phyloP scores from a whole-genome alignment of 2,329 filamentous ascomycete species.

The Sclerotiophoma versabilis region DNA sequence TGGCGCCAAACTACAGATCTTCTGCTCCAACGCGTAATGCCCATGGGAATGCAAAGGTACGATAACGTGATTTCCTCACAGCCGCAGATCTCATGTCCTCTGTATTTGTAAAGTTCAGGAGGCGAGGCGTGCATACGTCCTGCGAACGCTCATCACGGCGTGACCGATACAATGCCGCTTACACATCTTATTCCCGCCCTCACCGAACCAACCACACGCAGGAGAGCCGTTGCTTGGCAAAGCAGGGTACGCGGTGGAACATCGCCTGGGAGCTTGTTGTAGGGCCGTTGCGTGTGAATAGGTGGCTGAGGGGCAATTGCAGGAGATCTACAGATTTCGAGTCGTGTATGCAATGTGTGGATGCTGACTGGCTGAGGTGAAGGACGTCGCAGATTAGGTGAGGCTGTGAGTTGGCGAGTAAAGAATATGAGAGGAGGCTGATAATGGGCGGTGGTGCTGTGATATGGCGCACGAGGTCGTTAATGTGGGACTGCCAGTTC shows the following conservation, averaged over 20 bases:
- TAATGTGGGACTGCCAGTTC: slow-evolving; percentile 2
- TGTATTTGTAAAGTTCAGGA: background rate
- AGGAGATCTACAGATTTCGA: slow-evolving; percentile 5
- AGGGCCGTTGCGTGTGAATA: background rate
- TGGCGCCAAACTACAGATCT: background rate
- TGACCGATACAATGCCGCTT: slow-evolving; percentile 11
- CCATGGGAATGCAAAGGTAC: slow-evolving; percentile 1
- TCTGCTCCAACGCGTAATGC: slow-evolving; percentile 1
- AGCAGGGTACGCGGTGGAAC: slow-evolving; percentile 3
- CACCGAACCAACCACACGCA: slow-evolving; percentile 9
- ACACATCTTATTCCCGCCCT: slow-evolving; percentile 3
- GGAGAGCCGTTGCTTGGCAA: slow-evolving; percentile 8
- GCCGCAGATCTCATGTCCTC: slow-evolving; percentile 5
- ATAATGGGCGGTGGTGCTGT: background rate
- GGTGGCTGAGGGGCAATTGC: slow-evolving; percentile 12
- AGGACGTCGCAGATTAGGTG: background rate
- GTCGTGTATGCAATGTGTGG: background rate
- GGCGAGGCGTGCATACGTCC: slow-evolving; percentile 4
- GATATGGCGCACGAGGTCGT: slow-evolving; percentile 7
- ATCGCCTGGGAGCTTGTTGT: background rate
- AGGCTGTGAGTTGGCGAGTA: slow-evolving; percentile 3
- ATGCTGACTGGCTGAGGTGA: slow-evolving; percentile 5
- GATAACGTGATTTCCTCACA: slow-evolving; percentile 5
- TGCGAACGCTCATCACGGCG: slow-evolving; percentile 11
- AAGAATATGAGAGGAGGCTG: slow-evolving; percentile 15